Base-by-base conservation (phyloP, 2,329 filamentous ascomycete genomes). In the Cordyceps tenuipes region DNA sequence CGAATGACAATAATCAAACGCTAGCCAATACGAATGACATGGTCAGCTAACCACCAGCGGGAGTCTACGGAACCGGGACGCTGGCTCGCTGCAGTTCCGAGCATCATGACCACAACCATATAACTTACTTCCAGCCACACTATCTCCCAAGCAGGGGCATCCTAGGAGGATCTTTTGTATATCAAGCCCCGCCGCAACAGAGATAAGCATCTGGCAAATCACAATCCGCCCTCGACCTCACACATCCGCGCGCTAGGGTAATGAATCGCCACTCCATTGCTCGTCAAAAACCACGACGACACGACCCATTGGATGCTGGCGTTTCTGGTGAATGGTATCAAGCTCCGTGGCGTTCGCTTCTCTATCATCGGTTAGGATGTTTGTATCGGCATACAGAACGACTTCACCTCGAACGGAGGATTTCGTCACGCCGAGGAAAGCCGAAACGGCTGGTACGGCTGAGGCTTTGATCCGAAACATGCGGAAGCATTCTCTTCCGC, bases 181-280 rank as follows among this genome's bases (percentile, higher is more conserved):
- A 49, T 41, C n/a, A 9, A 12, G 39, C 23, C 19, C 36, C 10
- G 31, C 36, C 36, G 56, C 48, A 46, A 39, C 48, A 46, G n/a
- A 36, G 56, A 59, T 59, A 52, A 52, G 29, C 19, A 34, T 9
- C 2, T 17, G 29, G 17, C 56, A 39, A 59, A 59, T 59, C 48
- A 59, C 47, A 43, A 21, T 17, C 17, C 2, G 8, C 17, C 39
- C 12, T 43, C 39, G 15, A 43, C 9, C 21, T 5, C 1, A 3
- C 29, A 9, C 13, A 17, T 15, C n/a, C 56, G n/a, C 21, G 15
- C 26, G 26, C 23, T 13, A 36, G n/a, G 26, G 31, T 5, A 58
- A 52, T 59, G 39, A 51, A 52, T 59, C 47, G 44, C 29, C 53
- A 47, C 8, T 7, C 44, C 44, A 57, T 19, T 46, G 54, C 54